phyloP scores from a whole-genome alignment of 768 basidiomycete species.

The Lactarius indigo region DNA sequence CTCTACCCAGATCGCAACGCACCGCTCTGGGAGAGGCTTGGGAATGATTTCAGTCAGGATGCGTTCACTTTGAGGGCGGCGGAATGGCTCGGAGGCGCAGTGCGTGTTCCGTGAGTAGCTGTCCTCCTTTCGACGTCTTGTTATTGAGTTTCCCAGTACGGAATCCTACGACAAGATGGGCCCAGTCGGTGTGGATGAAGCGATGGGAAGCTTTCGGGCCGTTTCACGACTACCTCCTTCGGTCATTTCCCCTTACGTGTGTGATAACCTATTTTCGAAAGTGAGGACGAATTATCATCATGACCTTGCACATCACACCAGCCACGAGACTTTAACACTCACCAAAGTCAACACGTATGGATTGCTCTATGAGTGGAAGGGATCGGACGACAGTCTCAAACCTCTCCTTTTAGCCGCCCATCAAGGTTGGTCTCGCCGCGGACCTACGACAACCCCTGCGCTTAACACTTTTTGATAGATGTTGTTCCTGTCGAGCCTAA shows the following conservation, averaged over 20 bases:
- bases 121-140: background rate
- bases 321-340: slow-evolving; percentile 48
- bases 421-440: slow-evolving; percentile 37
- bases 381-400: slow-evolving; percentile 47
- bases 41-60: slow-evolving; percentile 31
- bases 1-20: slow-evolving; percentile 33
- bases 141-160: slow-evolving; percentile 36
- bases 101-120: slow-evolving; percentile 37
- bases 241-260: slow-evolving; percentile 61
- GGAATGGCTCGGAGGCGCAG: slow-evolving; percentile 39
- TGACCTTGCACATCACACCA: slow-evolving; percentile 24
- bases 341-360: slow-evolving; percentile 60
- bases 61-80: slow-evolving; percentile 36
- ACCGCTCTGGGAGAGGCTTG: slow-evolving; percentile 34
- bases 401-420: slow-evolving; percentile 53
- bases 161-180: slow-evolving; percentile 50
- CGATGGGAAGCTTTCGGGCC: slow-evolving; percentile 41
- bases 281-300: background rate
- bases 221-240: slow-evolving; percentile 41
- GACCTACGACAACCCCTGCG: background rate
- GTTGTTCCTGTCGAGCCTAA: slow-evolving; percentile 63
- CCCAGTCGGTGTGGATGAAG: slow-evolving; percentile 45
- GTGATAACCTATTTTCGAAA: slow-evolving; percentile 15
- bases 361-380: slow-evolving; percentile 59
- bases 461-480: slow-evolving; percentile 36